Evolutionary conservation across 192 early-diverging fungal genomes (phyloP).

Genomic region (Entomortierella chlamydospora): DNA sequence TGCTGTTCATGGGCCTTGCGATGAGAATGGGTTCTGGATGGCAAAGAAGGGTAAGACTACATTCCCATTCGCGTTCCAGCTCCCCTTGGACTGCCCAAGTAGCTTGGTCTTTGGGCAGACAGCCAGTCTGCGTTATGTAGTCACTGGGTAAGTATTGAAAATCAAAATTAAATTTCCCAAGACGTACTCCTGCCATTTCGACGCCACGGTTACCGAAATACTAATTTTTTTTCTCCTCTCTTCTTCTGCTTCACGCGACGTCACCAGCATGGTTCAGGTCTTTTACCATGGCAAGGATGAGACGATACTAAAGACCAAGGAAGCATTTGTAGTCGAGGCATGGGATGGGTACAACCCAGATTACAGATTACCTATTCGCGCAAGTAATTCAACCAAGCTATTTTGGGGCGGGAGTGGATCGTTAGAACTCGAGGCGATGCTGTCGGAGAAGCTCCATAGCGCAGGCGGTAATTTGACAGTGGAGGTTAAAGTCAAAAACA

Average conservation of each 20-base stretch:
- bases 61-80: conserved; percentile 72
- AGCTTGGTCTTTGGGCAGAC: conserved; percentile 62
- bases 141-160: conserved; percentile 64
- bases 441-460: conserved; percentile 48
- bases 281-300: conserved; percentile 65
- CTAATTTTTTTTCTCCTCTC: conserved; percentile 14
- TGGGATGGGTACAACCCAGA: conserved; percentile 57
- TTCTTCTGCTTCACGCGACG: conserved; percentile 1
- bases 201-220: too few relatives aligned
- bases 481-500: conserved; percentile 59
- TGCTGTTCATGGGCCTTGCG: conserved; percentile 66
- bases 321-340: conserved; percentile 71
- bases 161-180: not conserved
- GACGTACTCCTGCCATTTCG: conserved; percentile 6
- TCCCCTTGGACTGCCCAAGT: conserved; percentile 70
- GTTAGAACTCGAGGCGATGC: conserved; percentile 45
- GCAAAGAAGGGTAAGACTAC: conserved; percentile 75
- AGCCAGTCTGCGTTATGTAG: conserved; percentile 65
- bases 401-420: conserved; percentile 58
- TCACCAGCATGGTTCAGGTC: conserved; percentile 62
- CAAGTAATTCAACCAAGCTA: conserved; percentile 53
- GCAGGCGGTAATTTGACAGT: conserved; percentile 58
- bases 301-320: conserved; percentile 65
- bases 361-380: conserved; percentile 47
- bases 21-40: conserved; percentile 64